Conservation (phyloP, 2,329 filamentous ascomycete species). For the Emmonsiellopsis sp. region DNA sequence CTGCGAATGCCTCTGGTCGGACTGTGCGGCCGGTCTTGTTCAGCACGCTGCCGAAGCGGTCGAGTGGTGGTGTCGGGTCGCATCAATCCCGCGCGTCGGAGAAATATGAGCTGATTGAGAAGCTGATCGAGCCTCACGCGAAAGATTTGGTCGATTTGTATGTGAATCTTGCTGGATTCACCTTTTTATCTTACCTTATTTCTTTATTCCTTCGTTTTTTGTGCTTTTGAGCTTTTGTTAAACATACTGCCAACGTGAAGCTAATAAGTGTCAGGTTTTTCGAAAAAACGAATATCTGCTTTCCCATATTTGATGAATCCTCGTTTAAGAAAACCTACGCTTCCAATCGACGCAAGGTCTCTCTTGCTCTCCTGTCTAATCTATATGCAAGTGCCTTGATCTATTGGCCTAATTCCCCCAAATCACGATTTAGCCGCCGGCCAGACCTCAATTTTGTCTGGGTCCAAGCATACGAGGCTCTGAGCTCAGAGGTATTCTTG, state of each 20-base stretch:
- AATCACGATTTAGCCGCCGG: constrained; percentile 25
- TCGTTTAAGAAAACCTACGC: constrained; percentile 36
- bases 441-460: constrained; percentile 49
- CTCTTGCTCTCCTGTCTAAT: constrained; percentile 42
- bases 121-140: constrained; percentile 39
- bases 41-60: constrained; percentile 38
- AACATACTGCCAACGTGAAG: neutral
- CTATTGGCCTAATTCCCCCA: constrained; percentile 39
- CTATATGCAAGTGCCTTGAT: constrained; percentile 44
- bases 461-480: constrained; percentile 47
- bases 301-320: constrained; percentile 45
- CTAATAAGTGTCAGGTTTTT: constrained; percentile 35
- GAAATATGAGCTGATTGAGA: constrained; percentile 41
- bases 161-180: too few species aligned
- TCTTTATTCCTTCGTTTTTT: too few species aligned
- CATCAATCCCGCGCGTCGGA: constrained; percentile 22
- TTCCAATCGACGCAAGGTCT: constrained; percentile 36
- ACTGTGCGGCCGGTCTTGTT: constrained; percentile 32
- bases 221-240: too few species aligned
- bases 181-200: too few species aligned
- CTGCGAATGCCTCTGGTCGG: constrained; percentile 8
- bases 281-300: constrained; percentile 40
- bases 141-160: constrained; percentile 37
- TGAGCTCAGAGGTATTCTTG: constrained; percentile 45
- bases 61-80: constrained; percentile 21